Conservation (phyloP, 306 rosid genomes). For the Geum urbanum region DNA sequence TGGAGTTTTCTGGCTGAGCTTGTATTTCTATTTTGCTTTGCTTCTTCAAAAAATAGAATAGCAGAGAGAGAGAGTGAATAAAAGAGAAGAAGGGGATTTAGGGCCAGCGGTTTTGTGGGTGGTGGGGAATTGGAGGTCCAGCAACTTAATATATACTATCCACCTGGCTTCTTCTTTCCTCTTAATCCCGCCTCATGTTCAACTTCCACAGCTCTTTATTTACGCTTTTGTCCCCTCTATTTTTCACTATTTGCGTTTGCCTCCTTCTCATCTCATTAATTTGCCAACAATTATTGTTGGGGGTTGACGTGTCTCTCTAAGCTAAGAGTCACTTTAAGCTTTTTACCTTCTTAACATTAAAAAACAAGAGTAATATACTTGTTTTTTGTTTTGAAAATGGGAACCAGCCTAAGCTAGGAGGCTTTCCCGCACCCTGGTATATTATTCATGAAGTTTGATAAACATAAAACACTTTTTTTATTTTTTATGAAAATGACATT, state of each 20-base stretch:
- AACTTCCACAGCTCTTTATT: constrained; percentile 20
- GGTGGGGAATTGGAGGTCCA: constrained; percentile 39
- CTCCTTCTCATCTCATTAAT: not conserved
- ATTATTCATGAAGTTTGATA: too few species aligned
- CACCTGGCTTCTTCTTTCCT: constrained; percentile 28
- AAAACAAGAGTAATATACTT: too few species aligned
- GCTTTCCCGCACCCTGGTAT: too few species aligned
- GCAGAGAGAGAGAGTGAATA: not conserved
- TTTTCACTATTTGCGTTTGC: not conserved
- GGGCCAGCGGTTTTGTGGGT: constrained; percentile 50
- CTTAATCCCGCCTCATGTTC: constrained; percentile 39
- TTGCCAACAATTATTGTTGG: constrained; percentile 8
- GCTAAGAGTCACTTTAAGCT: too few species aligned
- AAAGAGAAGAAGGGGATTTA: not conserved
- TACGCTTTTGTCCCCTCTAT: constrained; percentile 28
- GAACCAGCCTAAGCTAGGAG: too few species aligned
- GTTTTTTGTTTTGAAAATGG: too few species aligned
- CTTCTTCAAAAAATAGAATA: not conserved
- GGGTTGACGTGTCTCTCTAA: too few species aligned
- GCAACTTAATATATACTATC: constrained; percentile 31
- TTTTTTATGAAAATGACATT: too few species aligned
- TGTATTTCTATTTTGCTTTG: not conserved
- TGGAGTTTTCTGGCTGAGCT: not conserved
- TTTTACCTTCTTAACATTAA: too few species aligned
- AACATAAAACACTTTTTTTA: too few species aligned